Conservation (phyloP, 108 stramenopile genomes). For the Nitzschia inconspicua region DNA sequence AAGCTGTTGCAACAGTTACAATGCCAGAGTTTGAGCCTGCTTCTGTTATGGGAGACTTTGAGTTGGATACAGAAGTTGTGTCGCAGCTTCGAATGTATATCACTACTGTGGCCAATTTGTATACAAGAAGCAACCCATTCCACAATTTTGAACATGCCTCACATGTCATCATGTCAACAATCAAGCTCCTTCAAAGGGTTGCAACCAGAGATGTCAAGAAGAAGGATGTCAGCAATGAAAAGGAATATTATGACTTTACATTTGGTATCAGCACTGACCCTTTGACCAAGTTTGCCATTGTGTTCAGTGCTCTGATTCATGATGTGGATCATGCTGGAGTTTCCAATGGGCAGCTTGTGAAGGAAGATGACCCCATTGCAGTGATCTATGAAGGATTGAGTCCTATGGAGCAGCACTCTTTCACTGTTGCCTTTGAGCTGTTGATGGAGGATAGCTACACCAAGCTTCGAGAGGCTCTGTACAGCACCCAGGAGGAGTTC, state of each 20-base stretch:
- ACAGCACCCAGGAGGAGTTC: slow-evolving; percentile 30
- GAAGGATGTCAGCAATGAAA: slow-evolving; percentile 6
- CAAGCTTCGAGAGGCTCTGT: slow-evolving; percentile 45
- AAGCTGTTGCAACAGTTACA: neutral
- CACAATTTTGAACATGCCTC: slow-evolving; percentile 67
- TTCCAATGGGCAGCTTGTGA: slow-evolving; percentile 47
- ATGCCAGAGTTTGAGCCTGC: neutral
- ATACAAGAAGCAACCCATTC: slow-evolving; percentile 48
- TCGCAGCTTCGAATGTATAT: slow-evolving; percentile 52
- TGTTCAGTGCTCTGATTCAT: slow-evolving; percentile 46
- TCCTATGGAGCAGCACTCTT: slow-evolving; percentile 53
- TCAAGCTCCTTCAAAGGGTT: slow-evolving; percentile 45
- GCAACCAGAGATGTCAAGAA: slow-evolving; percentile 13
- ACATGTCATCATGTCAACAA: slow-evolving; percentile 37
- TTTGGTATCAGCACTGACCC: slow-evolving; percentile 37
- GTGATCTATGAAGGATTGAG: slow-evolving; percentile 33
- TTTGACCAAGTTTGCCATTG: slow-evolving; percentile 31
- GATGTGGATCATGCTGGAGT: slow-evolving; percentile 53
- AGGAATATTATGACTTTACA: slow-evolving; percentile 18
- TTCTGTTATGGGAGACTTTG: neutral
- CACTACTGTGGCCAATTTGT: slow-evolving; percentile 53
- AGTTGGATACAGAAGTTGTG: slow-evolving; percentile 9
- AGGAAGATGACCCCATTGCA: slow-evolving; percentile 49
- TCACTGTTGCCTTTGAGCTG: slow-evolving; percentile 51
- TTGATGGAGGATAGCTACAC: slow-evolving; percentile 37